Conservation (phyloP, 2,329 filamentous ascomycete species). For the Leptodontidium sp. region DNA sequence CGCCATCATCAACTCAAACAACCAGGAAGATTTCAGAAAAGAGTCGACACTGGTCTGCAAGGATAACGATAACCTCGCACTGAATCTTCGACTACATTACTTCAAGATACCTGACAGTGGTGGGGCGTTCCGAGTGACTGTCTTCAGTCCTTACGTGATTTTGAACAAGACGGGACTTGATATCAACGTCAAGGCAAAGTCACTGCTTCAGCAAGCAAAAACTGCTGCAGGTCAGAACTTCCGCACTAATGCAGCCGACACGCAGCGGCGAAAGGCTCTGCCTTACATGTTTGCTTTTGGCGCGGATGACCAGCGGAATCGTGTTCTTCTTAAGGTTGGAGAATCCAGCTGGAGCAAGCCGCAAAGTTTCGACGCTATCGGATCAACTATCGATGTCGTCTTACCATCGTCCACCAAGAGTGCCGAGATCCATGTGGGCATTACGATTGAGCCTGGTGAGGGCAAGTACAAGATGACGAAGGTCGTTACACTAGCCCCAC, state of each 20-base stretch:
- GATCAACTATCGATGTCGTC: constrained; percentile 88
- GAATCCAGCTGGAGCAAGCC: constrained; percentile 97
- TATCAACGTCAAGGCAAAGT: constrained; percentile 87
- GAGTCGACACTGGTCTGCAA: constrained; percentile 83
- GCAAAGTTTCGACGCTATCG: constrained; percentile 97
- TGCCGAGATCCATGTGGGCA: constrained; percentile 88
- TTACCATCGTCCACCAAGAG: constrained; percentile 74
- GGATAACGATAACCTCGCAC: constrained; percentile 79
- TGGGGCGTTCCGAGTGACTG: constrained; percentile 93
- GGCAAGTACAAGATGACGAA: constrained; percentile 99
- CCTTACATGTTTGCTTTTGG: constrained; percentile 97
- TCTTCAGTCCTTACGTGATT: constrained; percentile 94
- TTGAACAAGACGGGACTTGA: constrained; percentile 94
- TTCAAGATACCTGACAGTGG: constrained; percentile 89
- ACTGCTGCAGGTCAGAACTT: constrained; percentile 84
- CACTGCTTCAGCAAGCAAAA: constrained; percentile 83
- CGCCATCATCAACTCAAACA: constrained; percentile 92
- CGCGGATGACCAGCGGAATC: constrained; percentile 88
- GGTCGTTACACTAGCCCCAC: constrained; percentile 89
- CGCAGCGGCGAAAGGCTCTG: constrained; percentile 73
- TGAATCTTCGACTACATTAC: constrained; percentile 90
- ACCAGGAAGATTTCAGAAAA: constrained; percentile 85
- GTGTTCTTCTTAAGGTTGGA: constrained; percentile 85
- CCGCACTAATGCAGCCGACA: constrained; percentile 55
- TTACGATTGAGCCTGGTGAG: constrained; percentile 88